These are phyloP conservation scores for Voacanga thouarsii DNA, from an alignment of 257 asterid species.

Conservation along the genomic window DNA sequence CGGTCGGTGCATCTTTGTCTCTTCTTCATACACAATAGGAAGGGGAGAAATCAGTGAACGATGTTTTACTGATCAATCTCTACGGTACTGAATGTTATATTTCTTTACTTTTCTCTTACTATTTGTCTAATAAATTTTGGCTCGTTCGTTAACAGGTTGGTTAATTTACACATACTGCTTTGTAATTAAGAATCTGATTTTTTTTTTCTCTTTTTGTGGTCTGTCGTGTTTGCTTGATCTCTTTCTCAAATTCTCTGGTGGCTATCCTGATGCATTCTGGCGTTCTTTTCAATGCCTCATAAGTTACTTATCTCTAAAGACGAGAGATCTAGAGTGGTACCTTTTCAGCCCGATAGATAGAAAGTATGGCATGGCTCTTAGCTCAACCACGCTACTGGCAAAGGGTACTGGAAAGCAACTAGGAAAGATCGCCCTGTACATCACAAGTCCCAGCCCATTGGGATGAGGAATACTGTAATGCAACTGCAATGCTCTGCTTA, in stretches of 20 bases:
- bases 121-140: not conserved
- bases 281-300: slow-evolving; percentile 9
- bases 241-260: not conserved
- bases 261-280: slow-evolving; percentile 4
- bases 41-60: not conserved
- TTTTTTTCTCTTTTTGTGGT: not conserved
- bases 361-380: slow-evolving; percentile 90
- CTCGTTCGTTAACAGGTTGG: not conserved
- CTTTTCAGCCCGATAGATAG: slow-evolving; percentile 88
- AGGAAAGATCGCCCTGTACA: slow-evolving; percentile 82
- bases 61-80: not conserved
- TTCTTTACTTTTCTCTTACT: not conserved
- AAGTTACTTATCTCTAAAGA: slow-evolving; percentile 67
- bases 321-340: slow-evolving; percentile 91
- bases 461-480: slow-evolving; percentile 97
- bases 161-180: not conserved
- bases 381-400: slow-evolving; percentile 87
- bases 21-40: not conserved
- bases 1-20: not conserved
- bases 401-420: slow-evolving; percentile 96
- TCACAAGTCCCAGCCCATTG: slow-evolving; percentile 59
- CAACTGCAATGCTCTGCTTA: no score
- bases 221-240: not conserved
- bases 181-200: not conserved
- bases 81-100: not conserved